Evolutionary conservation across 2,329 filamentous ascomycete genomes (phyloP), one percentile per base, ranked within the genome.

Genomic region (Nectriaceae sp.): DNA sequence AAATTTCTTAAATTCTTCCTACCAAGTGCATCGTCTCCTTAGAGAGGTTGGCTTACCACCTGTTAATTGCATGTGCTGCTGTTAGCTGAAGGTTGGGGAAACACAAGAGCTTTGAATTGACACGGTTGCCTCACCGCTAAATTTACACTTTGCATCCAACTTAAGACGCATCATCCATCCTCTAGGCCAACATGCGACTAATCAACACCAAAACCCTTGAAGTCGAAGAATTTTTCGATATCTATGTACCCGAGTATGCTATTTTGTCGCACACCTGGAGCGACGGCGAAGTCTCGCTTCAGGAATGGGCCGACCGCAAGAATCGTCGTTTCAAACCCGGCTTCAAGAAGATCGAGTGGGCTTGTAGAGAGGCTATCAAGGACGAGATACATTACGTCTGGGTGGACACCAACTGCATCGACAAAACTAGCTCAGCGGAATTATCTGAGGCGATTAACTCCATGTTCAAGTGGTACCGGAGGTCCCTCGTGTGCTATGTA

Each of bases 251-350:
- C 1, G 46, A 52, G 1, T 67, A 66, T 31, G 64, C 62, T 4
- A 67, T 67, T 13, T 44, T 67, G 1, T 66, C 65, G 0, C 65
- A 67, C 33, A 61, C 58, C 1, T 67, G 65, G 65, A 57, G 57
- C n/a, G 11, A 42, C 3, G 53, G 55, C 11, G 65, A 67, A 42
- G 50, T 65, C 4, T 51, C 49, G 0, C 58, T 65, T 24, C 48
- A 64, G 31, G 62, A 66, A 18, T 50, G 64, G 43, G 18, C 41
- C 4, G 18, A 31, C 5, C 44, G 4, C 22, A 37, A 35, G 5
- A 2, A 19, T 3, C 40, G 44, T 16, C 11, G 38, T 13, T 10
- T 15, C 2, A 48, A 45, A 2, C 18, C 35, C 10, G 60, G 57
- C 5, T 61, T 50, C 39, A 20, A 21, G 18, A 61, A 62, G 46